These are phyloP conservation scores for Boletus rubescentipes DNA, from an alignment of 768 basidiomycete species.

Conservation along the genomic window DNA sequence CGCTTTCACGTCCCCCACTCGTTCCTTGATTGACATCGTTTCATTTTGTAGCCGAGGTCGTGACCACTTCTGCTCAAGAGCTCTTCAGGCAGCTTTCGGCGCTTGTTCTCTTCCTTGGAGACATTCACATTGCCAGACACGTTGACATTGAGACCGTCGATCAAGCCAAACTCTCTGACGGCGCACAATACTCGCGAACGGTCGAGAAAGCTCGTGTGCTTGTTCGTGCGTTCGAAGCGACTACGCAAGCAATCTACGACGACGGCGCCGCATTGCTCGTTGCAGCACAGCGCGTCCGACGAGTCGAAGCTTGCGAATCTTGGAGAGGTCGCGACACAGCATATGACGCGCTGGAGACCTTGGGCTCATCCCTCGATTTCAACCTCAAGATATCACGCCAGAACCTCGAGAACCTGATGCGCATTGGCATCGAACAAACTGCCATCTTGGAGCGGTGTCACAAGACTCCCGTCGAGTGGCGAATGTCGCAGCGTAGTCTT, in stretches of 20 bases:
- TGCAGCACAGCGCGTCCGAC: constrained; percentile 36
- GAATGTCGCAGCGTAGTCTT: constrained; percentile 43
- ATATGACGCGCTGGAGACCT: constrained; percentile 31
- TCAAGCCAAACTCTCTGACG: constrained; percentile 32
- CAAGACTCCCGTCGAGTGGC: constrained; percentile 44
- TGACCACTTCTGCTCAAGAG: constrained; percentile 31
- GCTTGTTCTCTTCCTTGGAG: constrained; percentile 42
- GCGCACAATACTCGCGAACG: constrained; percentile 38
- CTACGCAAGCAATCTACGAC: constrained; percentile 52
- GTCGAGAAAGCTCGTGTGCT: constrained; percentile 47
- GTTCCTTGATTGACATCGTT: not conserved
- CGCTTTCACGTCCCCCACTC: not conserved
- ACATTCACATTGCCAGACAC: constrained; percentile 50
- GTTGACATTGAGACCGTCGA: constrained; percentile 50
- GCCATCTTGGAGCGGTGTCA: constrained; percentile 38
- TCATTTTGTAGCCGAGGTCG: constrained; percentile 17
- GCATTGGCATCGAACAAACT: constrained; percentile 41
- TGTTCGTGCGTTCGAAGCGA: constrained; percentile 47
- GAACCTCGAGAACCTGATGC: constrained; percentile 39
- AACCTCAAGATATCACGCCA: constrained; percentile 37
- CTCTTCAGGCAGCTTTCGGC: constrained; percentile 40
- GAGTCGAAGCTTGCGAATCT: constrained; percentile 25
- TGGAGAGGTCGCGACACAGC: constrained; percentile 20
- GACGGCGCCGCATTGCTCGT: constrained; percentile 43
- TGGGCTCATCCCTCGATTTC: constrained; percentile 31